Conservation (phyloP, 768 basidiomycete genomes). For the Mycena olivaceomarginata region DNA sequence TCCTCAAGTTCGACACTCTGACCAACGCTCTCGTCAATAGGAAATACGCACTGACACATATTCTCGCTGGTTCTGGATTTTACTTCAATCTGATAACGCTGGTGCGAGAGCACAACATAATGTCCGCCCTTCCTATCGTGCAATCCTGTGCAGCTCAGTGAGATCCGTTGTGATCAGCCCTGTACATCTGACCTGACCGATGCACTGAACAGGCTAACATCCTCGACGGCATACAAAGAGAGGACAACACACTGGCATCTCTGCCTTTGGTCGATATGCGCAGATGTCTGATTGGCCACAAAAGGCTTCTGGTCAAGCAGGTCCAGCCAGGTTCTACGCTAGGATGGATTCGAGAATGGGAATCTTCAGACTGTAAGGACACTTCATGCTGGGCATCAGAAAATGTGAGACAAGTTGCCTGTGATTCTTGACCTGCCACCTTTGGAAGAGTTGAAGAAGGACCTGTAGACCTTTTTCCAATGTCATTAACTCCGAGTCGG, state of each 20-base stretch:
- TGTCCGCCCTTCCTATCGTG: not conserved
- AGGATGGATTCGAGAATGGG: not conserved
- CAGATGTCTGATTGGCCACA: not conserved
- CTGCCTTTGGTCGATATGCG: not conserved
- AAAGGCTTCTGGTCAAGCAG: not conserved
- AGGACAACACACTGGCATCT: not conserved
- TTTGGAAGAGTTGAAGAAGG: constrained; percentile 7
- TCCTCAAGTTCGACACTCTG: not conserved
- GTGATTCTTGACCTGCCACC: not conserved
- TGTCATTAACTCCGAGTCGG: too few species aligned
- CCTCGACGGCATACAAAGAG: not conserved
- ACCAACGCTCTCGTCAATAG: too few species aligned
- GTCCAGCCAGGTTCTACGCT: not conserved
- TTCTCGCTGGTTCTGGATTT: not conserved
- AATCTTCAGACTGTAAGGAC: too few species aligned
- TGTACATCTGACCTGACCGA: too few species aligned
- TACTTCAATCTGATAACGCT: not conserved
- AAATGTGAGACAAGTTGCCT: constrained; percentile 5
- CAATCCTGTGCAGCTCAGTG: too few species aligned
- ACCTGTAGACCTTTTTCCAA: not conserved
- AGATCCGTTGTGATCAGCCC: too few species aligned
- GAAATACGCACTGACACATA: not conserved
- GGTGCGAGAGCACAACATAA: not conserved
- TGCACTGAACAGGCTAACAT: not conserved
- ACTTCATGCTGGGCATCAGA: not conserved